These are phyloP conservation scores for Botrytis paeoniae DNA, from an alignment of 2,329 filamentous ascomycete species.

Conservation along the genomic window DNA sequence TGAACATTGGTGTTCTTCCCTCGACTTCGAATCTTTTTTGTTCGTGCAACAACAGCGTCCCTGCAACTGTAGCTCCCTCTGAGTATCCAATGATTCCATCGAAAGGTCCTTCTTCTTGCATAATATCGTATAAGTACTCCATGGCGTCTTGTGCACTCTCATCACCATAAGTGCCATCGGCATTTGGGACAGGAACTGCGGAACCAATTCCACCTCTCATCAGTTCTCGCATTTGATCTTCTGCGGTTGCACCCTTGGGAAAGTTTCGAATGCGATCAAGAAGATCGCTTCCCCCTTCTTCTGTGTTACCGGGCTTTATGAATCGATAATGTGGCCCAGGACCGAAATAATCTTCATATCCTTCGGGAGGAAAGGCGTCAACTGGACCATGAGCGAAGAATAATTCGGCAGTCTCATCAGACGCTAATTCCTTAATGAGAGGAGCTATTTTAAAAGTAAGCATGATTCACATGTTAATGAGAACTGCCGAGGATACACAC, in stretches of 20 bases:
- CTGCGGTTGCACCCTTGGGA: constrained; percentile 31
- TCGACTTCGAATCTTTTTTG: constrained; percentile 39
- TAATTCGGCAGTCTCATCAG: constrained; percentile 47
- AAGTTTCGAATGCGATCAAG: constrained; percentile 35
- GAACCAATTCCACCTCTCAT: constrained; percentile 24
- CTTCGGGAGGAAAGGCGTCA: constrained; percentile 48
- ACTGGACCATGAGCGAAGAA: constrained; percentile 53
- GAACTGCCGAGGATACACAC: constrained; percentile 34
- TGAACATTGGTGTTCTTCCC: constrained; percentile 37
- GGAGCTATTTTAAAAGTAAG: constrained; percentile 40
- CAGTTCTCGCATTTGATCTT: constrained; percentile 34
- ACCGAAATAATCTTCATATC: constrained; percentile 57
- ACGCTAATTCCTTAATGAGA: constrained; percentile 48
- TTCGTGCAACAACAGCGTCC: constrained; percentile 53
- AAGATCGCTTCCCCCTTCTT: constrained; percentile 30
- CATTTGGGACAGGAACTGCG: constrained; percentile 21
- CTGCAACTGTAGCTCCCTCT: constrained; percentile 56
- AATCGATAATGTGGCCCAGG: constrained; percentile 54
- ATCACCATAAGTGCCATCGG: constrained; percentile 21
- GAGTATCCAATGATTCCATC: constrained; percentile 60
- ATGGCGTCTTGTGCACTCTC: constrained; percentile 24
- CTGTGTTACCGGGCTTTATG: constrained; percentile 46
- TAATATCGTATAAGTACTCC: constrained; percentile 39
- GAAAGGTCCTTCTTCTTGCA: constrained; percentile 47
- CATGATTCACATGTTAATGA: constrained; percentile 9